A percentile compares a stretch with the other conserved stretches of the same genome.
Evolutionary conservation across 805 yeast species (phyloP).

Genomic region (Pichia scutulata): DNA sequence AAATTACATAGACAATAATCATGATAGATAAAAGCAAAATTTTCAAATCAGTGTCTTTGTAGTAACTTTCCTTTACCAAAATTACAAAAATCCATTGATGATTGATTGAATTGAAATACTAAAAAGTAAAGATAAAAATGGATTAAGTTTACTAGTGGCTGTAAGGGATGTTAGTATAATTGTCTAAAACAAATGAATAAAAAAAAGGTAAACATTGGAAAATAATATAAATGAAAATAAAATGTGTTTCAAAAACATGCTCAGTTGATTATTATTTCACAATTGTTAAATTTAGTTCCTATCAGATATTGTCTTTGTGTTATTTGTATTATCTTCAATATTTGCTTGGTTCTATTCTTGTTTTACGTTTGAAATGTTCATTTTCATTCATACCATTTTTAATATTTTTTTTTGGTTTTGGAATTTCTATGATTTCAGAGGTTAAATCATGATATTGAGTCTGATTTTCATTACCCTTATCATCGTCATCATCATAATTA

Average conservation of each 20-base stretch:
- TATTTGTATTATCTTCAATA: no score
- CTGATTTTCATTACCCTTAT: neutral
- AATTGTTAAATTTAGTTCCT: no score
- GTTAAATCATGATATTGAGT: no score
- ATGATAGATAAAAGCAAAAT: neutral
- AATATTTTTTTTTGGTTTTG: neutral
- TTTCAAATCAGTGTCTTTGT: no score
- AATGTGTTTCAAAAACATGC: no score
- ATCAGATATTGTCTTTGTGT: no score
- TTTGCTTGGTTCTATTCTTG: no score
- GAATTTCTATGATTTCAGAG: neutral
- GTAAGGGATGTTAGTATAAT: slow-evolving; percentile 5
- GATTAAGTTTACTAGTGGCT: slow-evolving; percentile 5
- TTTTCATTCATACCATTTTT: neutral
- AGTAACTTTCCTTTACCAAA: neutral
- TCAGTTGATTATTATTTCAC: no score
- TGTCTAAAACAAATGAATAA: neutral
- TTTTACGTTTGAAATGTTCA: no score
- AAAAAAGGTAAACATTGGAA: neutral
- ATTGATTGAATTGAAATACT: slow-evolving; percentile 4
- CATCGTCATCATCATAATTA: neutral
- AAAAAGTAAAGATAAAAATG: slow-evolving; percentile 4
- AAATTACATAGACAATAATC: no score
- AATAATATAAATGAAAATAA: neutral
- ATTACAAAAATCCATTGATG: slow-evolving; percentile 5